Conservation (phyloP, 768 basidiomycete genomes). For the Auriscalpium orientale region DNA sequence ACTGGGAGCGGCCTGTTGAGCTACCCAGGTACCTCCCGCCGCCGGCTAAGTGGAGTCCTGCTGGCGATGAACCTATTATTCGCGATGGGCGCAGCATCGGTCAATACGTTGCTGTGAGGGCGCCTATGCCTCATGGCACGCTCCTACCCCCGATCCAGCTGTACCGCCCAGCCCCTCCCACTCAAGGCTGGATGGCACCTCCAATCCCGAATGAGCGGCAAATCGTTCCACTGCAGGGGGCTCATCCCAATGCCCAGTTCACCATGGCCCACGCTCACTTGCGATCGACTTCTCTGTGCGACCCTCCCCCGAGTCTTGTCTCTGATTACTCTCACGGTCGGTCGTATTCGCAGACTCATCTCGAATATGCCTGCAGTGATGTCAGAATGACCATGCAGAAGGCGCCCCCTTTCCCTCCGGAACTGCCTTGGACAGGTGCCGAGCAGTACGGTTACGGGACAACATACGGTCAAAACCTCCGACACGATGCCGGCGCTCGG, state of each 20-base stretch:
- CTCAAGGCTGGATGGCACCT: constrained; percentile 3
- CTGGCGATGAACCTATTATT: constrained; percentile 68
- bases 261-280: neutral
- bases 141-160: constrained; percentile 20
- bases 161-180: constrained; percentile 20
- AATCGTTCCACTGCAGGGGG: neutral
- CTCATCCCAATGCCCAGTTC: neutral
- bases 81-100: constrained; percentile 44
- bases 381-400: constrained; percentile 6
- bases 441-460: constrained; percentile 30
- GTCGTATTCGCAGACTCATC: constrained; percentile 11
- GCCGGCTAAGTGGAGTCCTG: constrained; percentile 76
- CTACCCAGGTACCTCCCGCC: constrained; percentile 46
- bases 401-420: constrained; percentile 3
- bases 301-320: neutral
- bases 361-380: constrained; percentile 12
- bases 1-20: constrained; percentile 14
- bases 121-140: constrained; percentile 33
- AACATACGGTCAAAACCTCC: constrained; percentile 36
- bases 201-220: too few relatives aligned
- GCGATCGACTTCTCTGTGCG: constrained; percentile 6
- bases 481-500: constrained; percentile 33
- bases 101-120: constrained; percentile 60
- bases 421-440: constrained; percentile 15
- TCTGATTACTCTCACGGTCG: constrained; percentile 4